Conservation (phyloP, 1,284 basidiomycete genomes). For the Boletellus dicymbophilus region DNA sequence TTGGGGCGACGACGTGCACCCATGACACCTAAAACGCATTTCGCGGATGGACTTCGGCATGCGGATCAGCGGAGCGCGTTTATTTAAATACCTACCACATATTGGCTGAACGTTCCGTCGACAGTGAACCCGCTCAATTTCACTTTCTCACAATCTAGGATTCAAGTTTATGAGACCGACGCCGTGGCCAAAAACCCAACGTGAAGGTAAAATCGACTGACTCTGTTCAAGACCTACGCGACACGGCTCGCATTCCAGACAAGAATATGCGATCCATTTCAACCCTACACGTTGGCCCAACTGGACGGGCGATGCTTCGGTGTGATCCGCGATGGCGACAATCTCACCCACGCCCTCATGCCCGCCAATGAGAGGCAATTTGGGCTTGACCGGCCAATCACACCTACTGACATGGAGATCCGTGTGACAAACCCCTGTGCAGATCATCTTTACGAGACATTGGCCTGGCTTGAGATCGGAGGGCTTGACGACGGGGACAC, state of each 20-base stretch:
- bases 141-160: no score
- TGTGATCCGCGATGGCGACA: slow-evolving; percentile 62
- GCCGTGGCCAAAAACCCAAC: background rate
- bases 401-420: slow-evolving; percentile 62
- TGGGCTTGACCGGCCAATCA: slow-evolving; percentile 52
- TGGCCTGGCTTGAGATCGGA: slow-evolving; percentile 63
- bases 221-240: slow-evolving; percentile 53
- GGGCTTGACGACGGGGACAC: slow-evolving; percentile 59
- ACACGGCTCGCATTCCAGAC: slow-evolving; percentile 65
- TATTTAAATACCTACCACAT: slow-evolving; percentile 40
- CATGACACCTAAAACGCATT: slow-evolving; percentile 45
- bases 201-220: slow-evolving; percentile 27
- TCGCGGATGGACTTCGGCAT: background rate
- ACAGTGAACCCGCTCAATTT: slow-evolving; percentile 50
- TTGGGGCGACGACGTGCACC: slow-evolving; percentile 64
- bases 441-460: slow-evolving; percentile 67
- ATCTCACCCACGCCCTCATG: slow-evolving; percentile 66
- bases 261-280: slow-evolving; percentile 72
- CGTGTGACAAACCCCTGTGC: slow-evolving; percentile 66
- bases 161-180: no score
- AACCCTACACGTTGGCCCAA: slow-evolving; percentile 73
- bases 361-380: slow-evolving; percentile 66
- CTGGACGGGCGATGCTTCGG: slow-evolving; percentile 45
- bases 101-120: slow-evolving; percentile 58
- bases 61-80: background rate